These are phyloP conservation scores for Seminavis robusta DNA, from an alignment of 108 stramenopile genomes.

Conservation along the genomic window DNA sequence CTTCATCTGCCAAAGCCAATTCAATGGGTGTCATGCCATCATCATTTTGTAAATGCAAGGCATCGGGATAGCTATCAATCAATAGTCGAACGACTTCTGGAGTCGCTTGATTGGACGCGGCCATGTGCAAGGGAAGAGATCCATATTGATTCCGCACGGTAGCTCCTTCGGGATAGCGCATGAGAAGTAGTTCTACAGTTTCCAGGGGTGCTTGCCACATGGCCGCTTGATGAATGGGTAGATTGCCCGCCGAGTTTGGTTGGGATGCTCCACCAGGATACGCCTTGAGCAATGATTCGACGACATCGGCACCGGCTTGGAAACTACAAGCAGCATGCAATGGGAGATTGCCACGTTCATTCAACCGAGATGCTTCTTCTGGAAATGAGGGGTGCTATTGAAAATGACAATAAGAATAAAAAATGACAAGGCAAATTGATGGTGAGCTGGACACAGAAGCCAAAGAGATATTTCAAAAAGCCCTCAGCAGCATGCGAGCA, in stretches of 20 bases:
- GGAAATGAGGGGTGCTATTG: slow-evolving; percentile 77
- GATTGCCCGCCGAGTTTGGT: slow-evolving; percentile 77
- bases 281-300: slow-evolving; percentile 72
- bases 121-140: slow-evolving; percentile 83
- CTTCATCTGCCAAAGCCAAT: slow-evolving; percentile 63
- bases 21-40: slow-evolving; percentile 91
- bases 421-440: not conserved
- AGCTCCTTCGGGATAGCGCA: slow-evolving; percentile 75
- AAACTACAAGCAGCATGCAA: slow-evolving; percentile 85
- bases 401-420: not conserved
- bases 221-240: slow-evolving; percentile 85
- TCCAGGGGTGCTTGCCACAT: slow-evolving; percentile 87
- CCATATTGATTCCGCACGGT: slow-evolving; percentile 85
- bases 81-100: slow-evolving; percentile 73
- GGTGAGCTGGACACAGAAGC: not conserved
- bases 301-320: slow-evolving; percentile 78
- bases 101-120: slow-evolving; percentile 74
- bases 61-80: slow-evolving; percentile 84
- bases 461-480: not conserved
- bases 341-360: slow-evolving; percentile 88
- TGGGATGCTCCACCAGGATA: slow-evolving; percentile 75
- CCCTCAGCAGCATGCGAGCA: not conserved
- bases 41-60: slow-evolving; percentile 83
- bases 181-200: slow-evolving; percentile 67
- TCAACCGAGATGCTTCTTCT: slow-evolving; percentile 80